phyloP scores from a whole-genome alignment of 176 grass and related monocot genomes.

The Rhynchospora breviuscula region DNA sequence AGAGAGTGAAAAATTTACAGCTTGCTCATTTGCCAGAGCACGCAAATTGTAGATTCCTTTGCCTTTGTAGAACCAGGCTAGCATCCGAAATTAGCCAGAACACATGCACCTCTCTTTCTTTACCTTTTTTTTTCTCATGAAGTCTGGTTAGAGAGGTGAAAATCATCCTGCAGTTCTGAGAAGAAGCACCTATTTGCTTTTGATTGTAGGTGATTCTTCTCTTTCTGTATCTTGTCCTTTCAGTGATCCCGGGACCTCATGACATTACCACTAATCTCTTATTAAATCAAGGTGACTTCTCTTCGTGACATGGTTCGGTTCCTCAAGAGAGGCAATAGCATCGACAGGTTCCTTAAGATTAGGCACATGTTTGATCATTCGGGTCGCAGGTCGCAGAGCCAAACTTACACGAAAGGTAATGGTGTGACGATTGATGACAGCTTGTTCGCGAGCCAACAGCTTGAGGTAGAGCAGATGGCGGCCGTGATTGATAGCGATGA shows the following conservation, averaged over 20 bases:
- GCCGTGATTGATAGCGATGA: neutral
- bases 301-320: conserved; percentile 33
- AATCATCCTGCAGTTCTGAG: neutral
- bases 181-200: conserved; percentile 23
- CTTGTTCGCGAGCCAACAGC: conserved; percentile 10
- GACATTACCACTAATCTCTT: neutral
- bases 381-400: conserved; percentile 4
- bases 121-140: neutral
- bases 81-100: conserved; percentile 22
- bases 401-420: neutral
- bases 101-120: neutral
- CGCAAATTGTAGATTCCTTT: conserved; percentile 6
- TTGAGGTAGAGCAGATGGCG: conserved; percentile 15
- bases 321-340: conserved; percentile 26
- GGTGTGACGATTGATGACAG: neutral
- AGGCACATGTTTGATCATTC: conserved; percentile 15
- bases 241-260: neutral
- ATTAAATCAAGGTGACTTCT: conserved; percentile 10
- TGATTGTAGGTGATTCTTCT: conserved; percentile 17
- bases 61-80: conserved; percentile 15
- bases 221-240: neutral
- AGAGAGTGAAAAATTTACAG: neutral
- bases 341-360: conserved; percentile 27
- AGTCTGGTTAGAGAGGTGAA: neutral
- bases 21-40: neutral